These are phyloP conservation scores for Alternaria ventricosa DNA, from an alignment of 2,329 filamentous ascomycete species.

Conservation along the genomic window DNA sequence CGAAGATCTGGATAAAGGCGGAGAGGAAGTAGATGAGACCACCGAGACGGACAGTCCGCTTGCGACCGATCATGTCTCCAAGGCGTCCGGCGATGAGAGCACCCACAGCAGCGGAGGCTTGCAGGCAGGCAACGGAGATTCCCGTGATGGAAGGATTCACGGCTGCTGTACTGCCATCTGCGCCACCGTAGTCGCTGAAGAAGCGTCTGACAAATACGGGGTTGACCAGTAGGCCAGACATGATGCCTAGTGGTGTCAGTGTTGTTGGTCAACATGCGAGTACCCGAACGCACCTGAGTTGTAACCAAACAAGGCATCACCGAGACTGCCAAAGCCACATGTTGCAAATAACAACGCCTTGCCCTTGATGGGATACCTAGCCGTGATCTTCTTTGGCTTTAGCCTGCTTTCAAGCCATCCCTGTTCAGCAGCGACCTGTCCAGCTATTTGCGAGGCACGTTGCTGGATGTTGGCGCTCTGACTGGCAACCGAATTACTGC, in stretches of 20 bases:
- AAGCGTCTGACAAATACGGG: constrained; percentile 50
- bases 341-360: constrained; percentile 47
- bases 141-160: constrained; percentile 51
- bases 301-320: constrained; percentile 53
- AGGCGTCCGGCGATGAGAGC: constrained; percentile 45
- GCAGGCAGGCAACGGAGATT: constrained; percentile 47
- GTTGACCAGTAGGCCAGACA: constrained; percentile 51
- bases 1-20: constrained; percentile 49
- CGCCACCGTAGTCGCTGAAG: constrained; percentile 49
- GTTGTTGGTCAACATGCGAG: not conserved
- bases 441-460: constrained; percentile 30
- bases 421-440: constrained; percentile 28
- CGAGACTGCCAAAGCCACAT: constrained; percentile 51
- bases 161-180: constrained; percentile 37
- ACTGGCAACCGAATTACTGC: constrained; percentile 16
- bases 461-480: constrained; percentile 26
- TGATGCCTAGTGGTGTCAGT: constrained; percentile 41
- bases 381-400: constrained; percentile 46
- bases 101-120: constrained; percentile 46
- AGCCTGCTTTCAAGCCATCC: constrained; percentile 45
- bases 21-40: constrained; percentile 49
- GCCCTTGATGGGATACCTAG: constrained; percentile 50
- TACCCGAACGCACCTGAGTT: constrained; percentile 42
- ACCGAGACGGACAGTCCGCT: constrained; percentile 47
- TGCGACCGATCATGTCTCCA: constrained; percentile 48